A percentile compares a stretch with the other conserved stretches of the same genome.
These are phyloP conservation scores for Pleurotus platypus DNA, from an alignment of 768 basidiomycete genomes.

Conservation along the genomic window DNA sequence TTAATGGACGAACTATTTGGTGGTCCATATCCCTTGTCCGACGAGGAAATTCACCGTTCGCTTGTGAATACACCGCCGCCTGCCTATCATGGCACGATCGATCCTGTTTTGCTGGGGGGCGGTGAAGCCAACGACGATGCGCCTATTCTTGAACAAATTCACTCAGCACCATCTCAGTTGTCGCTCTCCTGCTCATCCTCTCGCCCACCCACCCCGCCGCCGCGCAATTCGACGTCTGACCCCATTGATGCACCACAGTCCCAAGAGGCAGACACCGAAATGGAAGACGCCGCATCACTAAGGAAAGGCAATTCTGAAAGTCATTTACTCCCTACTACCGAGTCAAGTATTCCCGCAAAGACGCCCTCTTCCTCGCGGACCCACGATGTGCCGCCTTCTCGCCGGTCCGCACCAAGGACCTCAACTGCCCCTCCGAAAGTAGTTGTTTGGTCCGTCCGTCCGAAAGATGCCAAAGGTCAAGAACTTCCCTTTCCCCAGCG, in stretches of 20 bases:
- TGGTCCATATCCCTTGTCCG: neutral
- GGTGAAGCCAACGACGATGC: neutral
- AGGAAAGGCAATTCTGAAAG: no score
- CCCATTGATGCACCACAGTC: no score
- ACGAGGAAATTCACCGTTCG: neutral
- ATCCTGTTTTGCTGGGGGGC: neutral
- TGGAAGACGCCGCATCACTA: no score
- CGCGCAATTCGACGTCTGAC: no score
- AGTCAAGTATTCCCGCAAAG: no score
- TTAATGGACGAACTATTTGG: no score
- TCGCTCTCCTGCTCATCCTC: no score
- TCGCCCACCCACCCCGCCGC: no score
- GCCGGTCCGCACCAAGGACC: neutral
- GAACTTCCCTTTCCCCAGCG: neutral
- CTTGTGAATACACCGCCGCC: neutral
- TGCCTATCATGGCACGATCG: neutral
- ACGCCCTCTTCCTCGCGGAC: neutral
- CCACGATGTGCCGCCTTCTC: neutral
- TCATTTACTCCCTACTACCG: no score
- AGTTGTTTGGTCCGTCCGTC: neutral
- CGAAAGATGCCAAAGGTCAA: slow-evolving; percentile 2
- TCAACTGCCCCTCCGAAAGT: neutral
- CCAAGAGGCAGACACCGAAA: no score
- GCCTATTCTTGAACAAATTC: neutral
- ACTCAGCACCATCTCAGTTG: no score